Percentiles rank a stretch among this genome's conserved stretches.
Conservation (phyloP, 2,329 filamentous ascomycete species). For the Diaporthe citriasiana region DNA sequence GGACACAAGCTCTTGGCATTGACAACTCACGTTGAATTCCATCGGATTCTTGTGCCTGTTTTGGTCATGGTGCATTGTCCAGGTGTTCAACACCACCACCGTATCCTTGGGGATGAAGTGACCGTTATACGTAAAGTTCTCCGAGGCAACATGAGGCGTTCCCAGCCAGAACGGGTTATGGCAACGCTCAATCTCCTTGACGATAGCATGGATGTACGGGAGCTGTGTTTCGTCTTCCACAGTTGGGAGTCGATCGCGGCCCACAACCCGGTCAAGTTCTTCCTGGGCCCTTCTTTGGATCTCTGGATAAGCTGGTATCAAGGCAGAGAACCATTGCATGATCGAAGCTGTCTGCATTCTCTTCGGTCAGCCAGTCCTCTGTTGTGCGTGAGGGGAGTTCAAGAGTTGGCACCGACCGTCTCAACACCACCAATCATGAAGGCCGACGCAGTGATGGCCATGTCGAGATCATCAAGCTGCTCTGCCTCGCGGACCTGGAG, state of each 20-base stretch:
- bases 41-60: slow-evolving; percentile 1
- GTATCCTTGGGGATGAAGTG: slow-evolving; percentile 23
- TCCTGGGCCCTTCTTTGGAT: slow-evolving; percentile 13
- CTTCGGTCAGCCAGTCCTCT: neutral
- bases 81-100: slow-evolving; percentile 27
- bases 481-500: slow-evolving; percentile 2
- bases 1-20: neutral
- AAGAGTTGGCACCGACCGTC: neutral
- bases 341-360: slow-evolving; percentile 21
- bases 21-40: slow-evolving; percentile 12
- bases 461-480: slow-evolving; percentile 23
- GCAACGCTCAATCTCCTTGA: slow-evolving; percentile 31
- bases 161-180: slow-evolving; percentile 31
- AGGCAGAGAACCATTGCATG: slow-evolving; percentile 30
- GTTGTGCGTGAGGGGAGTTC: neutral
- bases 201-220: slow-evolving; percentile 16
- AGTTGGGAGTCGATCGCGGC: slow-evolving; percentile 2
- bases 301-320: slow-evolving; percentile 15
- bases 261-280: slow-evolving; percentile 26
- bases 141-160: slow-evolving; percentile 14
- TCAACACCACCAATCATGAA: slow-evolving; percentile 29
- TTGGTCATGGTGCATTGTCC: slow-evolving; percentile 33
- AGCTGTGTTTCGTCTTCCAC: slow-evolving; percentile 15
- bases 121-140: slow-evolving; percentile 11
- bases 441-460: slow-evolving; percentile 27